A percentile compares a stretch with the other conserved stretches of the same genome.
These are phyloP conservation scores for Acacia pycnantha DNA, from an alignment of 331 rosid species.

Conservation along the genomic window DNA sequence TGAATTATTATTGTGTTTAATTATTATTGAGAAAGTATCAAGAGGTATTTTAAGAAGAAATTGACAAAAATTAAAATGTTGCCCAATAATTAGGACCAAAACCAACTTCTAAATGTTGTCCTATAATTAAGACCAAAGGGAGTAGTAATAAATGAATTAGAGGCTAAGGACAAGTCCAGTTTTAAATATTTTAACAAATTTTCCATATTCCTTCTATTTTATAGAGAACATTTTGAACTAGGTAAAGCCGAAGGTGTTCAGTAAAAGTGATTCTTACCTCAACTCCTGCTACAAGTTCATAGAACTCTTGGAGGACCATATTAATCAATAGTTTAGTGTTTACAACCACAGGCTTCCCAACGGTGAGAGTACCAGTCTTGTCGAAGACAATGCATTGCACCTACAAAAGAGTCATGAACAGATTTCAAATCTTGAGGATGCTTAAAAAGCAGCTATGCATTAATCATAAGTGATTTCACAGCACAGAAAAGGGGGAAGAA, in stretches of 20 bases:
- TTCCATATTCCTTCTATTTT: background rate
- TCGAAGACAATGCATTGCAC: conserved; percentile 83
- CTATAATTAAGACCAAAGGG: too few relatives aligned
- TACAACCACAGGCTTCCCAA: conserved; percentile 82
- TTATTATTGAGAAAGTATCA: too few relatives aligned
- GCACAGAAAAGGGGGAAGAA: background rate
- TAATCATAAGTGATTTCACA: background rate
- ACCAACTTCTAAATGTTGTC: too few relatives aligned
- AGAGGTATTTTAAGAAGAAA: too few relatives aligned
- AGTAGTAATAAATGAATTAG: background rate
- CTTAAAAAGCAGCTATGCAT: background rate
- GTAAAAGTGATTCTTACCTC: conserved; percentile 48
- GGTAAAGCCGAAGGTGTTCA: conserved; percentile 7
- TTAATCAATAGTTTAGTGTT: conserved; percentile 54
- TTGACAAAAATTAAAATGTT: too few relatives aligned
- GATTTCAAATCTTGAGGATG: background rate
- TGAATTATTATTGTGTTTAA: too few relatives aligned
- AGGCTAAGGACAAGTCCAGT: background rate
- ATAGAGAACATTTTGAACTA: background rate
- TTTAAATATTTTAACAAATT: background rate
- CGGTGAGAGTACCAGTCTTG: conserved; percentile 94
- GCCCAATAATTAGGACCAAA: too few relatives aligned
- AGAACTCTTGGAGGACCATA: conserved; percentile 67
- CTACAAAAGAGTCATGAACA: conserved; percentile 40
- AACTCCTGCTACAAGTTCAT: conserved; percentile 74